Percentiles rank a stretch among this genome's conserved stretches.
Evolutionary conservation across 1,284 basidiomycete genomes (phyloP).

Genomic region (Cryptococcus amylolentus): DNA sequence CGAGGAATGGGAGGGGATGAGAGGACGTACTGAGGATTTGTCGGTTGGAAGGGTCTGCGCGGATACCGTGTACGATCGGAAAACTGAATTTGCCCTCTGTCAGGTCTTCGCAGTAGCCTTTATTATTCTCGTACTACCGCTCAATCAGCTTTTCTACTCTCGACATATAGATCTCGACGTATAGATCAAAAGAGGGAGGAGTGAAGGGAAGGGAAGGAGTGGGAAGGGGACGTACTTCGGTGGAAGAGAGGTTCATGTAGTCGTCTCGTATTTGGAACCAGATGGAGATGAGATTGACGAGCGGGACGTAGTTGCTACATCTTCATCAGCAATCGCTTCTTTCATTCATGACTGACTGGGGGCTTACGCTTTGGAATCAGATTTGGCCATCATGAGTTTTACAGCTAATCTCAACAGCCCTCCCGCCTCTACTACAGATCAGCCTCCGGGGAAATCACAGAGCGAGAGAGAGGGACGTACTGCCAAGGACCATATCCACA

Average conservation of each 20-base stretch:
- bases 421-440: constrained; percentile 71
- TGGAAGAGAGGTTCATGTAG: constrained; percentile 90
- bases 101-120: constrained; percentile 91
- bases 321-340: neutral
- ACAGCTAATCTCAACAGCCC: constrained; percentile 88
- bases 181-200: no score
- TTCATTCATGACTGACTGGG: neutral
- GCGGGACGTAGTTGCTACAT: constrained; percentile 76
- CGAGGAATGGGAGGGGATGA: neutral
- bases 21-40: constrained; percentile 70
- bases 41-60: constrained; percentile 67
- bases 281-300: constrained; percentile 90
- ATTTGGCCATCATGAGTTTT: constrained; percentile 87
- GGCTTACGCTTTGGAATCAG: constrained; percentile 60
- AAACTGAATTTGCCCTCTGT: constrained; percentile 97
- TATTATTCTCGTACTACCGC: constrained; percentile 76
- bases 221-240: constrained; percentile 56
- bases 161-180: neutral
- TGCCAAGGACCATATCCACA: constrained; percentile 92
- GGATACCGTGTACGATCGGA: constrained; percentile 83
- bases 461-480: constrained; percentile 54
- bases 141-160: neutral
- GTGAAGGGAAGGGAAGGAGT: neutral
- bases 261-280: constrained; percentile 97
- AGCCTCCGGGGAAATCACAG: constrained; percentile 1